Evolutionary conservation across 495 filamentous ascomycete genomes (phyloP), one percentile per base, ranked within the genome.

Genomic region (Cryomyces antarcticus): DNA sequence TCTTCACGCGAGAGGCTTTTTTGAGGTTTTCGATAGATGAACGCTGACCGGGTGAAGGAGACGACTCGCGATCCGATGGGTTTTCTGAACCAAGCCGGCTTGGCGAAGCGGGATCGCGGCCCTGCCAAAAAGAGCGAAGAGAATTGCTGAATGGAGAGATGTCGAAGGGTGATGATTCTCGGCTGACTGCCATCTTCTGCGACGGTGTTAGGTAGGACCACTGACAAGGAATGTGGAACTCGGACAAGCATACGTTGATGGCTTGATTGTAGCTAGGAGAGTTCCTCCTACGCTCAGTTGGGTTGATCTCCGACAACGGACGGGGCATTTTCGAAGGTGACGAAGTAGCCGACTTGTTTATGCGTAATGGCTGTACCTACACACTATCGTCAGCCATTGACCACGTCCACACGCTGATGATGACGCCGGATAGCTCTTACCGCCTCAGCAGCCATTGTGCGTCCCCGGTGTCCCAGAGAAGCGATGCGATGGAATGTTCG

Each of bases 11-110:
- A 34, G 88, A 93, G 4, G 80, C 85, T 49, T 80, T 78, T 64
- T 95, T 92, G 44, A 97, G 62, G 40, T 85, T 83, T 61, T 97
- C 89, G 44, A 96, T 78, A 7, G 88, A 95, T 5, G 84, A 78
- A 48, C 88, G 78, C 53, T 81, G 79, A 0, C 70, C 66, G 1
- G 78, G 76, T 17, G 77, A 76, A 12, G 73, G 74, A 7, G 80
- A 75, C 30, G 53, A 62, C 39, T 64, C 74, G 60, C 55, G 72
- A 37, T 62, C 72, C 56, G 75, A 74, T 6, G 73, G 62, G 62
- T 92, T 92, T 56, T 93, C 84, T 5, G 67, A 60, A 46, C 67
- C 72, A 49, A 71, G 71, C 30, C 74, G 70, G 50, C 69, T 74
- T 1, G 73, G 70, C 31, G 75, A 60, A 27, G 59, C 64, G 30